Evolutionary conservation across 768 basidiomycete species (phyloP), one percentile per base, ranked within the genome.

Genomic region (Tricholoma terreum): DNA sequence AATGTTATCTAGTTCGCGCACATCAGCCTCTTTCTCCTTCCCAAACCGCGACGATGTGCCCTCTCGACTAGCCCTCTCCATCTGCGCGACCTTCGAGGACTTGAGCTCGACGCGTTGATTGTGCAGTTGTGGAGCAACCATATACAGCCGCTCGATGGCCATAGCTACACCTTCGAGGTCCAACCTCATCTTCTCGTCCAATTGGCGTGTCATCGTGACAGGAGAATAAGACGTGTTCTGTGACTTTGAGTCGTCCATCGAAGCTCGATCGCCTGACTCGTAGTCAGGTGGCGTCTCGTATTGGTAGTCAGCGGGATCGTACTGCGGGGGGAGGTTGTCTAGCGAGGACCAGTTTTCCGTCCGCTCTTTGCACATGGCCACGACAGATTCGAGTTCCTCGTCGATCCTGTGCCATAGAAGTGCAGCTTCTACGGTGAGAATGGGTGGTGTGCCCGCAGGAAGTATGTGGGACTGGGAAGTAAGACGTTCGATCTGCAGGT

Each of bases 51-150:
- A 61, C 17, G 54, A 55, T 8, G 66, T 50, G 9, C 78, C 82
- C 40, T 77, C 75, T 54, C 72, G 73, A 43, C 83, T 74, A 4
- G 90, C 92, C 43, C 80, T 80, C 70, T 92, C 89, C 76, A 93
- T 82, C 70, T 92, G 81, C 11, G 81, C 81, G 12, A 86, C 63
- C 66, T 92, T 90, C 22, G 83, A 74, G 5, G 79, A 80, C 64
- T 87, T 87, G 45, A 96, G 82, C 69, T 95, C 94, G n/a, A 91
- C 93, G 0, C 97, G 85, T 70, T 99, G 96, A 67, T 95, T 89
- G 58, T 89, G 84, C 40, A 98, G 72, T 69, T 96, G 94, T 0
- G 96, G 95, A 0, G 93, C 85, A 30, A 88, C 90, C 7, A 82
- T 71, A 69, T 97, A 92, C 10, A 98, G 75, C 35, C 94, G 79